phyloP scores from a whole-genome alignment of 2,329 filamentous ascomycete genomes.

The Hysterium pulicare region DNA sequence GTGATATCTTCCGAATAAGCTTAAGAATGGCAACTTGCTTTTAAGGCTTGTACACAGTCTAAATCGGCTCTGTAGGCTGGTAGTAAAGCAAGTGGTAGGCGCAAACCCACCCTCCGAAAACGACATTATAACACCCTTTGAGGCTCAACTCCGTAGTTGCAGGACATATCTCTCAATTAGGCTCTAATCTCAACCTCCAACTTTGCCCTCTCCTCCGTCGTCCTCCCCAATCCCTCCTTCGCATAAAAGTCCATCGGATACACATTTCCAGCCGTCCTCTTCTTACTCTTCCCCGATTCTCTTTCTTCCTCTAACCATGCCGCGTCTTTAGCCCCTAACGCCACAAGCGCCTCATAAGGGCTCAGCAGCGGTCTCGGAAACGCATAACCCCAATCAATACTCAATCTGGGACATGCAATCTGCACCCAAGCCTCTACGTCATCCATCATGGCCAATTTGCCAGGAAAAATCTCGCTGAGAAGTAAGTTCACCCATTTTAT shows the following conservation, averaged over 20 bases:
- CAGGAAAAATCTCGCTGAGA: conserved; percentile 93
- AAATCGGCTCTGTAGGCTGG: too few relatives aligned
- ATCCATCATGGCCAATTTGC: conserved; percentile 85
- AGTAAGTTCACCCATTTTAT: conserved; percentile 83
- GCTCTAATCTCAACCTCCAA: conserved; percentile 10
- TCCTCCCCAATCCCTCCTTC: conserved; percentile 83
- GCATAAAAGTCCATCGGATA: conserved; percentile 99
- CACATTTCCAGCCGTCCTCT: conserved; percentile 54
- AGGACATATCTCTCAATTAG: background rate
- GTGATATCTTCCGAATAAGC: too few relatives aligned
- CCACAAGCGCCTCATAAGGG: conserved; percentile 90
- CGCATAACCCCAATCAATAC: conserved; percentile 98
- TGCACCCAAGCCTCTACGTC: conserved; percentile 99
- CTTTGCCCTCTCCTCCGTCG: conserved; percentile 45
- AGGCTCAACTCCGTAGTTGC: background rate
- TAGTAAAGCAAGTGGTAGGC: too few relatives aligned
- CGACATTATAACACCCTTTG: too few relatives aligned
- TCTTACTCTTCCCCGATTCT: conserved; percentile 16
- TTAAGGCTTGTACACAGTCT: too few relatives aligned
- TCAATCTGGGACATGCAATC: conserved; percentile 91
- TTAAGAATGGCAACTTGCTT: too few relatives aligned
- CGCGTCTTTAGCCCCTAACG: conserved; percentile 73
- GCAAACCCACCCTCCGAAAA: too few relatives aligned
- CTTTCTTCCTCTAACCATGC: conserved; percentile 56
- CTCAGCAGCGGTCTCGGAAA: conserved; percentile 86